Evolutionary conservation across 148 eudicot species (phyloP), one percentile per base, ranked within the genome.

Genomic region (Rhododendron ferrugineum): DNA sequence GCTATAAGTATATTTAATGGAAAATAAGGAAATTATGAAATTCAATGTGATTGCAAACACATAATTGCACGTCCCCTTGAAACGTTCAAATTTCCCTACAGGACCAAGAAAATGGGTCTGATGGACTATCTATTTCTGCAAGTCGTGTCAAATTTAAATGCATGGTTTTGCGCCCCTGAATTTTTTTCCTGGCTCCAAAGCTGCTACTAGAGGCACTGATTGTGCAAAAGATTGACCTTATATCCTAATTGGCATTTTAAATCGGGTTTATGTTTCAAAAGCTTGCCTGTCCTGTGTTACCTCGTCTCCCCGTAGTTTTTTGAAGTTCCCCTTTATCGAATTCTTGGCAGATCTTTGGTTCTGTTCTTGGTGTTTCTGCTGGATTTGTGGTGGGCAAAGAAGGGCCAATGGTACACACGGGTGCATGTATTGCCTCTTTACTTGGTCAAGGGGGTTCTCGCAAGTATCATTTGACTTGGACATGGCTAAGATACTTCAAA

Each of bases 321-420:
- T 68, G 36, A 68, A 68, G 26, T 30, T 73, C 54, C 14, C 36
- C 62, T 76, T 40, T 18, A 40, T 13, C 2, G 16, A 30, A 40
- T 81, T 28, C 30, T n/a, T 70, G 81, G 26, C 91, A 95, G 98
- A 93, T 95, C 11, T 83, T 95, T 78, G 95, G 98, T 75, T 95
- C 98, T 11, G 84, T 93, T 54, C 87, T 95, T 44, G 96, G 96
- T 56, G 95, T 92, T 80, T 87, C 96, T 70, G 96, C 92, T 82
- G 98, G 98, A 81, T 93, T 95, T 88, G 94, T 92, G 44, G 94
- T 92, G 44, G 98, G 98, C n/a, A 95, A 95, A 85, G 96, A 95
- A 88, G 98, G 98, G 78, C 98, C 98, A 0, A 92, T 95, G 96
- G 96, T 95, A 26, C 98, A 95, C 86, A 95, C 98, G 58, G 98